Percentiles rank a stretch among this genome's conserved stretches.
phyloP scores from a whole-genome alignment of 2,329 filamentous ascomycete genomes.

The Pseudophaeomoniella oleicola region DNA sequence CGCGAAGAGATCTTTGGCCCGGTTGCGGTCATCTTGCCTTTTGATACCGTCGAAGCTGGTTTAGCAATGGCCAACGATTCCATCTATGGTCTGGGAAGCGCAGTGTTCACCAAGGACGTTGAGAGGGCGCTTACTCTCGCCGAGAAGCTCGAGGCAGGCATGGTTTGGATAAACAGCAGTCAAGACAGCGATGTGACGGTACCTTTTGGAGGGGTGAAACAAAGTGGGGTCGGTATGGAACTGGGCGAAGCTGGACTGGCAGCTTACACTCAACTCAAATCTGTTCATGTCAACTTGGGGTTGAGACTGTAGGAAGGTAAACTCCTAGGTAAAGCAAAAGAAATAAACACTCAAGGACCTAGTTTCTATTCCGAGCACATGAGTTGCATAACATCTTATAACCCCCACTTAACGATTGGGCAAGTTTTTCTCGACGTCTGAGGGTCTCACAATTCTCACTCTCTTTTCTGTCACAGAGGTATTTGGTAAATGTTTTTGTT shows the following conservation, averaged over 20 bases:
- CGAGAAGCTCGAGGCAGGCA: conserved; percentile 27
- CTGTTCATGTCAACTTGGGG: conserved; percentile 26
- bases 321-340: too few relatives aligned
- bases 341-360: too few relatives aligned
- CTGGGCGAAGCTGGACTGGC: conserved; percentile 25
- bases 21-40: conserved; percentile 24
- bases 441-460: too few relatives aligned
- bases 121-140: conserved; percentile 26
- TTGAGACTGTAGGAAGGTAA: conserved; percentile 17
- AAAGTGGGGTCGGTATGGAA: conserved; percentile 36
- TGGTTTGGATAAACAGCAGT: conserved; percentile 31
- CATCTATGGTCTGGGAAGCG: conserved; percentile 25
- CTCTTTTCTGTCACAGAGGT: too few relatives aligned
- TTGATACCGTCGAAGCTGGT: conserved; percentile 24
- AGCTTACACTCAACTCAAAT: conserved; percentile 24
- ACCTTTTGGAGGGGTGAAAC: conserved; percentile 30
- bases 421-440: too few relatives aligned
- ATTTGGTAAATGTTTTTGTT: too few relatives aligned
- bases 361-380: too few relatives aligned
- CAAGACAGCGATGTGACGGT: conserved; percentile 26
- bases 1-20: conserved; percentile 30
- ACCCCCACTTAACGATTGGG: too few relatives aligned
- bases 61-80: conserved; percentile 24
- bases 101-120: conserved; percentile 27
- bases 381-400: too few relatives aligned